Base-by-base conservation (phyloP, 2,329 filamentous ascomycete genomes). In the Apiospora hydei region DNA sequence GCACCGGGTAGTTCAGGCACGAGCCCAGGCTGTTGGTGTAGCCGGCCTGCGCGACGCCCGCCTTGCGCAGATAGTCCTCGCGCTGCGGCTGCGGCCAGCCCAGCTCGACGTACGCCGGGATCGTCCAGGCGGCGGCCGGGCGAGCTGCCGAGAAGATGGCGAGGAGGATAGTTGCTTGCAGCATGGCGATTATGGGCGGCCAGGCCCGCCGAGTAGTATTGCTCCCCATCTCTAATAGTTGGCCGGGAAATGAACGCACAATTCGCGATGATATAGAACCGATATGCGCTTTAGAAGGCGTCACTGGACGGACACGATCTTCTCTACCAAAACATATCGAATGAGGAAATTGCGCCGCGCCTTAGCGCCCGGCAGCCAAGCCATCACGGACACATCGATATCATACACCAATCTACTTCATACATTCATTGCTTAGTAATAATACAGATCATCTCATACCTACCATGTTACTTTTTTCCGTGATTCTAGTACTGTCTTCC, bases 1-100 rank as follows among this genome's bases (percentile, higher is more conserved):
- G 47, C n/a, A 51, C 47, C n/a, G 47, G 21, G 47, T 51, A 51
- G 47, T 51, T 51, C n/a, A 51, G n/a, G 21, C 47, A 51, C n/a
- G n/a, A 51, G 21, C 47, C 47, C 47, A 24, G 21, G 47, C n/a
- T 51, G 47, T 51, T 51, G 7, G 7, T 24, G 7, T 11, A 24
- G 24, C 24, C 13, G 51, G 13, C 11, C 11, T 2, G 24, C 51
- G 26, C 3, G 11, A 30, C 11, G 51, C 51, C 24, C 14, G 51
- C 24, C 24, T 53, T 53, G 2, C 4, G 3, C 5, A 30, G 13
- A 4, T 16, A 53, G 24, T 30, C 24, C 26, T 10, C 7, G 26
- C 26, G 51, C 16, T 57, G 51, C 26, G 51, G 51, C 26, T 7
- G 26, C 26, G 26, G 26, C 51, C 26, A 57, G 13, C 14, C 51